These are phyloP conservation scores for Leccinum insolens DNA, from an alignment of 1,284 basidiomycete genomes.

Conservation along the genomic window DNA sequence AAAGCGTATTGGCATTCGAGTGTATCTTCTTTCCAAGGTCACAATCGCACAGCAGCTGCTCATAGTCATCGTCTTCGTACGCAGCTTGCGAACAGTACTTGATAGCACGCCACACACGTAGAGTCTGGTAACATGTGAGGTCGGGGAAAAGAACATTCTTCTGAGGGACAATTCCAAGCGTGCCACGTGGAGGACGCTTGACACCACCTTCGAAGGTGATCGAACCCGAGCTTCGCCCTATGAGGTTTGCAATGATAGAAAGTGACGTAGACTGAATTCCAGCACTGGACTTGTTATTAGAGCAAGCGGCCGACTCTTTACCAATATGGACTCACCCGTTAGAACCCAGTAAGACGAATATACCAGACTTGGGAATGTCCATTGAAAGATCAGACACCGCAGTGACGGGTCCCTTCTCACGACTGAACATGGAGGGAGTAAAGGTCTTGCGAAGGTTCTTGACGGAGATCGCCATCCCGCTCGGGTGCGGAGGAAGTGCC, in stretches of 20 bases:
- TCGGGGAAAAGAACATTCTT: slow-evolving; percentile 84
- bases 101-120: slow-evolving; percentile 73
- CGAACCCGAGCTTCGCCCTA: slow-evolving; percentile 58
- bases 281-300: slow-evolving; percentile 47
- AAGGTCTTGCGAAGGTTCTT: slow-evolving; percentile 63
- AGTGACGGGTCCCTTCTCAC: slow-evolving; percentile 46
- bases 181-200: slow-evolving; percentile 56
- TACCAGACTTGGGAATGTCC: slow-evolving; percentile 67
- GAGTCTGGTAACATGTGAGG: slow-evolving; percentile 72
- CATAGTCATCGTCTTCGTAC: slow-evolving; percentile 45
- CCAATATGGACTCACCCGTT: slow-evolving; percentile 54
- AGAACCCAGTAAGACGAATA: slow-evolving; percentile 76
- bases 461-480: slow-evolving; percentile 59
- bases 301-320: background rate
- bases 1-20: slow-evolving; percentile 65
- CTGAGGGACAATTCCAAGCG: slow-evolving; percentile 78
- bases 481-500: slow-evolving; percentile 35
- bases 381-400: slow-evolving; percentile 68
- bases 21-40: slow-evolving; percentile 71
- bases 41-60: slow-evolving; percentile 68
- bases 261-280: slow-evolving; percentile 76
- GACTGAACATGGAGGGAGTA: slow-evolving; percentile 43
- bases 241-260: slow-evolving; percentile 65
- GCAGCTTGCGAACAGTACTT: slow-evolving; percentile 60
- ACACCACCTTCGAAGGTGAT: slow-evolving; percentile 65